These are phyloP conservation scores for Scopulariopsis brevicaulis DNA, from an alignment of 2,329 filamentous ascomycete genomes.

Conservation along the genomic window DNA sequence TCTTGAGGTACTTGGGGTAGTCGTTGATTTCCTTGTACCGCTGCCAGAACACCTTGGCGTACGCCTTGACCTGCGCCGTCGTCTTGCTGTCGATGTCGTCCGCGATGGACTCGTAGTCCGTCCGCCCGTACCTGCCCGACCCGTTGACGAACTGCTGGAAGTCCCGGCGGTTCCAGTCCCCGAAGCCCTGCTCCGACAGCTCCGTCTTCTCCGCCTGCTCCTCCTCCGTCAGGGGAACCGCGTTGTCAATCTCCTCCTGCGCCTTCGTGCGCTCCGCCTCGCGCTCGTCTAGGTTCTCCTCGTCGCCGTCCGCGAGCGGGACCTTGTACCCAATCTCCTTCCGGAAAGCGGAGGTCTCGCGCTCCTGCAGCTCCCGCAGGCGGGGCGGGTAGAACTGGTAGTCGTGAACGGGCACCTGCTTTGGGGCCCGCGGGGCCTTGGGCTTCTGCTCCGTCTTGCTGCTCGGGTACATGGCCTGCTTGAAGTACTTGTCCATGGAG, in stretches of 20 bases:
- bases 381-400: conserved; percentile 92
- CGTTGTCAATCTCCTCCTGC: conserved; percentile 88
- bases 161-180: conserved; percentile 91
- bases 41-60: conserved; percentile 94
- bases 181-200: conserved; percentile 76
- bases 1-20: conserved; percentile 76
- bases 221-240: conserved; percentile 75
- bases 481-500: conserved; percentile 98
- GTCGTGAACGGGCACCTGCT: conserved; percentile 84
- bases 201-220: conserved; percentile 79
- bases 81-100: conserved; percentile 87
- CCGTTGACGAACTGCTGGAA: conserved; percentile 98
- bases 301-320: conserved; percentile 75
- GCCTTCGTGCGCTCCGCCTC: conserved; percentile 80
- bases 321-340: conserved; percentile 97
- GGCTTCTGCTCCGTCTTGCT: conserved; percentile 86
- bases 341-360: conserved; percentile 89
- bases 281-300: conserved; percentile 75
- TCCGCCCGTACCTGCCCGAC: conserved; percentile 82
- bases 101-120: conserved; percentile 74
- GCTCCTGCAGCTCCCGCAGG: conserved; percentile 82
- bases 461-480: conserved; percentile 67
- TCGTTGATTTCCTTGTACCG: conserved; percentile 84
- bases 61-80: conserved; percentile 73
- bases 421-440: conserved; percentile 89